Percentiles rank a stretch among this genome's conserved stretches.
These are phyloP conservation scores for Globisporangium cylindrosporum DNA, from an alignment of 352 stramenopile species.

Conservation along the genomic window DNA sequence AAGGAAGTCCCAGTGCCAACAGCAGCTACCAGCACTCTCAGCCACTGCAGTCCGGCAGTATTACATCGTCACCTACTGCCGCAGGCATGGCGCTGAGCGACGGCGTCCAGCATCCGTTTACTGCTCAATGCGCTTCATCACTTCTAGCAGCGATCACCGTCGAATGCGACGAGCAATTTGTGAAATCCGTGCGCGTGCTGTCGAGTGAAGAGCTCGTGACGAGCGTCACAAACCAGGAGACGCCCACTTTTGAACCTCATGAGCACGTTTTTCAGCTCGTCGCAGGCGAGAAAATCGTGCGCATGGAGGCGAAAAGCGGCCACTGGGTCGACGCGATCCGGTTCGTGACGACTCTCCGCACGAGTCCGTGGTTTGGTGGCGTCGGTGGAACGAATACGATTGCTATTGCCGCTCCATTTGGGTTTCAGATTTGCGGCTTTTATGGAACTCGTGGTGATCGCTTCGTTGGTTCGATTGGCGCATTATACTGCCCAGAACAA, in stretches of 20 bases:
- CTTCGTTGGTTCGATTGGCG: constrained; percentile 37
- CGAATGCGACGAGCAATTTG: constrained; percentile 29
- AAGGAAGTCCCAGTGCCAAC: neutral
- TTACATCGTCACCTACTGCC: constrained; percentile 18
- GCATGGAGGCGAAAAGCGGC: constrained; percentile 41
- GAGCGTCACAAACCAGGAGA: constrained; percentile 14
- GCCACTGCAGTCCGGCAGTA: neutral
- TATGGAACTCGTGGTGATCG: constrained; percentile 32
- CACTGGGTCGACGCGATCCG: constrained; percentile 54
- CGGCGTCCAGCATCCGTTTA: constrained; percentile 18
- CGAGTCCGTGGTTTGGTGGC: constrained; percentile 50
- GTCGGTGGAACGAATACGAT: constrained; percentile 22
- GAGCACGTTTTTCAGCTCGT: constrained; percentile 53
- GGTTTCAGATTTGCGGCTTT: constrained; percentile 34
- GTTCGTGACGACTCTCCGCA: constrained; percentile 41
- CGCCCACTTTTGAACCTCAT: constrained; percentile 20
- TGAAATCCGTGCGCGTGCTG: constrained; percentile 33
- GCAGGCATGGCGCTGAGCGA: constrained; percentile 20
- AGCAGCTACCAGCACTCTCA: neutral
- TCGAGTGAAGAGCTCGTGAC: constrained; percentile 22
- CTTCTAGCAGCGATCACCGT: constrained; percentile 33
- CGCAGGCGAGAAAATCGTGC: constrained; percentile 33
- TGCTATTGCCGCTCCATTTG: constrained; percentile 27
- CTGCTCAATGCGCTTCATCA: neutral
- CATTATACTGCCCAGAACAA: constrained; percentile 21